Evolutionary conservation across 805 yeast species (phyloP).

Genomic region (Barnettozyma populi): DNA sequence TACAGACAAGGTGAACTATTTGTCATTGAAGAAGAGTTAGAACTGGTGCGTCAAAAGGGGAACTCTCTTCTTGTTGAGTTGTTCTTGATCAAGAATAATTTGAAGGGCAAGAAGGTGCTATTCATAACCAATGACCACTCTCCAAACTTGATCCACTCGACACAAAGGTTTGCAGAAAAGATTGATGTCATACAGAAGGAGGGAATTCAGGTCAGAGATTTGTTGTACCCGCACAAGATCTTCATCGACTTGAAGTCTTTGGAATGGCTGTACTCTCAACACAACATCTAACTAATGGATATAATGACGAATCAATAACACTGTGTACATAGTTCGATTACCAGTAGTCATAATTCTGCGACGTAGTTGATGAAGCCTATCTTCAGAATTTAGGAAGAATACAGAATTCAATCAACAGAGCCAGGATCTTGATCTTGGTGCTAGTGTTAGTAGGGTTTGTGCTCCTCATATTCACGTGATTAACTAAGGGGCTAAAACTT

Average conservation of each 20-base stretch:
- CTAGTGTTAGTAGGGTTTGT: no score
- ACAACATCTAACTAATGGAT: background rate
- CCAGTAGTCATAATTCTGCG: background rate
- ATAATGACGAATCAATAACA: background rate
- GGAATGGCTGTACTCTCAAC: slow-evolving; percentile 41
- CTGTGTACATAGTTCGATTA: background rate
- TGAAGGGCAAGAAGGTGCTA: slow-evolving; percentile 50
- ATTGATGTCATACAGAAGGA: slow-evolving; percentile 69
- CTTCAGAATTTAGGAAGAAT: no score
- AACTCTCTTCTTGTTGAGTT: slow-evolving; percentile 43
- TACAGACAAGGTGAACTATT: slow-evolving; percentile 70
- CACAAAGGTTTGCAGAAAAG: slow-evolving; percentile 45
- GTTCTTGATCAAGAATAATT: slow-evolving; percentile 43
- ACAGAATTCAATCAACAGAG: no score
- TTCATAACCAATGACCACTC: slow-evolving; percentile 61
- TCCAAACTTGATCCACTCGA: slow-evolving; percentile 54
- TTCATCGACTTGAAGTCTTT: slow-evolving; percentile 70
- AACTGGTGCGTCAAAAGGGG: slow-evolving; percentile 29
- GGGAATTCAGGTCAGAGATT: slow-evolving; percentile 75
- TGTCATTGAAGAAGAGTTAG: slow-evolving; percentile 48
- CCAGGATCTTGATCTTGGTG: background rate
- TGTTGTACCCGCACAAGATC: slow-evolving; percentile 72
- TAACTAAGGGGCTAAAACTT: background rate
- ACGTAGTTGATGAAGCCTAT: no score
- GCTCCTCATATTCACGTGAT: slow-evolving; percentile 7